A percentile compares a stretch with the other conserved stretches of the same genome.
Conservation (phyloP, 768 basidiomycete genomes). For the Suillus spraguei region DNA sequence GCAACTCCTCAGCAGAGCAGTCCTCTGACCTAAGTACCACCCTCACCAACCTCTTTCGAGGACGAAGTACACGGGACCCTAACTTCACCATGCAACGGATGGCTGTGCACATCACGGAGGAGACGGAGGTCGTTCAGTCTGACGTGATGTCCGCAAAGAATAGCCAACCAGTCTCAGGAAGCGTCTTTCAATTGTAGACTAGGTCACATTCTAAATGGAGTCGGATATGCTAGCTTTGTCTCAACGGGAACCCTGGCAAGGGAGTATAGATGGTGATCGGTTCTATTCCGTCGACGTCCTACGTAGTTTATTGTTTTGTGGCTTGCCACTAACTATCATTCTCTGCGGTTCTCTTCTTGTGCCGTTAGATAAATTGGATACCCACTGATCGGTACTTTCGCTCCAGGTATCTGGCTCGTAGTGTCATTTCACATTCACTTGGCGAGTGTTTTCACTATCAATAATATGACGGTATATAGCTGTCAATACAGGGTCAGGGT, state of each 20-base stretch:
- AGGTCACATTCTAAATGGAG: not conserved
- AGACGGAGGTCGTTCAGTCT: slow-evolving; percentile 6
- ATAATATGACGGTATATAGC: too few species aligned
- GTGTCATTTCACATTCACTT: not conserved
- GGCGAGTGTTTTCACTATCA: too few species aligned
- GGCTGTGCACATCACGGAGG: slow-evolving; percentile 9
- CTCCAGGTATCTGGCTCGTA: not conserved
- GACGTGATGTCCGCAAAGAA: not conserved
- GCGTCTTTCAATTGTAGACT: not conserved
- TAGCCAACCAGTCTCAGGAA: not conserved
- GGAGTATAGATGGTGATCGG: not conserved
- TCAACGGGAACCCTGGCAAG: not conserved
- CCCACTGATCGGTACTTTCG: not conserved
- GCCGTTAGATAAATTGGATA: not conserved
- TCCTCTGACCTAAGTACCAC: not conserved
- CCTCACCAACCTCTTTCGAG: slow-evolving; percentile 1
- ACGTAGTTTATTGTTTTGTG: not conserved
- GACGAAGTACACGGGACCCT: not conserved
- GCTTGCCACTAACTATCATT: not conserved
- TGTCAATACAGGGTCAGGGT: too few species aligned
- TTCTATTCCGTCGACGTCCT: not conserved
- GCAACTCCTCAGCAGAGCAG: not conserved
- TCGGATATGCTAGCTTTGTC: not conserved
- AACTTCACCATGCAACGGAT: slow-evolving; percentile 4
- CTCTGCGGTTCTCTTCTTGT: not conserved